Percentiles rank a stretch among this genome's conserved stretches.
Evolutionary conservation across 345 rosid genomes (phyloP).

Genomic region (Populus simonii): DNA sequence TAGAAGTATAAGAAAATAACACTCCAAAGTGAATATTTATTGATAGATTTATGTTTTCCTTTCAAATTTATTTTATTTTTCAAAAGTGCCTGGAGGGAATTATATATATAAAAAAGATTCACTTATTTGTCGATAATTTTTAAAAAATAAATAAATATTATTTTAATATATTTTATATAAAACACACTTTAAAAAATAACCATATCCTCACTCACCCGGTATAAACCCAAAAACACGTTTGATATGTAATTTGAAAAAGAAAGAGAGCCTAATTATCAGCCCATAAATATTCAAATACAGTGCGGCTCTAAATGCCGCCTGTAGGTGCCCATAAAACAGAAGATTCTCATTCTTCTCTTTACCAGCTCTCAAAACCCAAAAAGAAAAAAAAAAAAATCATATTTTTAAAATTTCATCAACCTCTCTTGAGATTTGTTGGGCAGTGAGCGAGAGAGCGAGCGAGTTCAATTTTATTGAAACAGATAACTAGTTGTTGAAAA

Average conservation of each 20-base stretch:
- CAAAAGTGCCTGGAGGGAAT: not conserved
- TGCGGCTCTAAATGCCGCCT: conserved; percentile 2
- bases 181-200: no score
- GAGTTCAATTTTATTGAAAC: not conserved
- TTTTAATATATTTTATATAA: no score
- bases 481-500: not conserved
- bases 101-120: not conserved
- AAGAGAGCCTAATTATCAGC: not conserved
- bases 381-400: not conserved
- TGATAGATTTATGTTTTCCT: no score
- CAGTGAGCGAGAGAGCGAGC: not conserved
- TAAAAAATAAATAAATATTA: no score
- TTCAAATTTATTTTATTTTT: no score
- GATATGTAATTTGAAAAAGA: not conserved
- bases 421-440: not conserved
- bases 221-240: no score
- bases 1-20: no score
- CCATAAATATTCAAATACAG: not conserved
- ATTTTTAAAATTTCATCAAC: not conserved
- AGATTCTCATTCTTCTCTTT: conserved; percentile 15
- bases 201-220: no score
- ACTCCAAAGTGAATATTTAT: no score
- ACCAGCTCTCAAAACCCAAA: not conserved
- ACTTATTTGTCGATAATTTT: no score
- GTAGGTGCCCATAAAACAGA: not conserved